phyloP scores from a whole-genome alignment of 306 rosid genomes.

The Cucurbita argyrosperma region DNA sequence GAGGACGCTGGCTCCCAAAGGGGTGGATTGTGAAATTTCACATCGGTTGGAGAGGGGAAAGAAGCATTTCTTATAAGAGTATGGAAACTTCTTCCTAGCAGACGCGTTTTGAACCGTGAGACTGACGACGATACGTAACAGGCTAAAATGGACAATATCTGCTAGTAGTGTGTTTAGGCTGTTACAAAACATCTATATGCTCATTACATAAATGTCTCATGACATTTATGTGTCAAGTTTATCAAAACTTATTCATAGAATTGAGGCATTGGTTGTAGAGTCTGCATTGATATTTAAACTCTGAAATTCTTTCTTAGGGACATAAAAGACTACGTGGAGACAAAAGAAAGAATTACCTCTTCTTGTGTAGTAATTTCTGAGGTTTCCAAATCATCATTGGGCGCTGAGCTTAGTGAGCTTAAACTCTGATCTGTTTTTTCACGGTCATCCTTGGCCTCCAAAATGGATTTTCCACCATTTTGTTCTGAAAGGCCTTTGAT shows the following conservation, averaged over 20 bases:
- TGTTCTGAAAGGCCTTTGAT: background rate
- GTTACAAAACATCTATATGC: too few relatives aligned
- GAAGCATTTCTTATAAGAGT: too few relatives aligned
- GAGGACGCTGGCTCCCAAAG: too few relatives aligned
- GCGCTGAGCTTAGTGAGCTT: background rate
- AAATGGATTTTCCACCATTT: background rate
- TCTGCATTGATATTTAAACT: background rate
- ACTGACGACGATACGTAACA: too few relatives aligned
- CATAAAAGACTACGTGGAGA: background rate
- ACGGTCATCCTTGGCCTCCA: background rate
- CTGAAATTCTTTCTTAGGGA: background rate
- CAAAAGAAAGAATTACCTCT: background rate
- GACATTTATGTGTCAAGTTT: background rate
- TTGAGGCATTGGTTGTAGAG: background rate
- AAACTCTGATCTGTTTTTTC: background rate
- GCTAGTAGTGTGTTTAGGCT: too few relatives aligned
- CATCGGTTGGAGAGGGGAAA: too few relatives aligned
- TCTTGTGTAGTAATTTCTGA: background rate
- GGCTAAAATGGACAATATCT: too few relatives aligned
- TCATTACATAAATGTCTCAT: background rate
- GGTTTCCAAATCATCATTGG: background rate
- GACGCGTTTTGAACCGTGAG: too few relatives aligned
- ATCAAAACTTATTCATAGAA: background rate
- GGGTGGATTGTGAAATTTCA: too few relatives aligned
- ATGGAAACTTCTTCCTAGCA: too few relatives aligned